Percentiles rank a stretch among this genome's conserved stretches.
Conservation (phyloP, 371 early-diverging fungal species). For the Quaeritorhiza haematococci region DNA sequence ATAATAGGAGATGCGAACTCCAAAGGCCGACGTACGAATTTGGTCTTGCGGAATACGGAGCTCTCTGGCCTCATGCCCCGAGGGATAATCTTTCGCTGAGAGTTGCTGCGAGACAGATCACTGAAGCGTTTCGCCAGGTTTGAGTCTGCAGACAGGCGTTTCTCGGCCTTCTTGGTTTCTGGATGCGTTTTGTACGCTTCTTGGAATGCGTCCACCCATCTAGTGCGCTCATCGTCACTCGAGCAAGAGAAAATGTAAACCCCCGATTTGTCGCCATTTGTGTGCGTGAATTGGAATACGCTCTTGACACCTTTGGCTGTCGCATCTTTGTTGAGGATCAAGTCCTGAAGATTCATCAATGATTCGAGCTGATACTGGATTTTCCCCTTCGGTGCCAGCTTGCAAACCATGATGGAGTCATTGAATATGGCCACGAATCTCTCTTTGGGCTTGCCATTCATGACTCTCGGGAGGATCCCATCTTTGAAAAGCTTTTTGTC, state of each 20-base stretch:
- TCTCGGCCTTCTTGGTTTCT: conserved; percentile 17
- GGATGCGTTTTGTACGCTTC: conserved; percentile 22
- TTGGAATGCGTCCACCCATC: conserved; percentile 26
- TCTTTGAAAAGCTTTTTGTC: conserved; percentile 39
- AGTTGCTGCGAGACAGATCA: too few relatives aligned
- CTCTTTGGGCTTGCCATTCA: conserved; percentile 34
- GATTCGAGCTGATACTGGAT: conserved; percentile 29
- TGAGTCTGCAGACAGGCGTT: background rate
- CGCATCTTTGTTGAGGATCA: conserved; percentile 21
- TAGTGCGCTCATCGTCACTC: conserved; percentile 19
- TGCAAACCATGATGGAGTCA: conserved; percentile 38
- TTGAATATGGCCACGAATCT: conserved; percentile 33
- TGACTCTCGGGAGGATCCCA: conserved; percentile 22
- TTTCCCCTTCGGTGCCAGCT: conserved; percentile 22
- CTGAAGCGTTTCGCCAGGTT: background rate
- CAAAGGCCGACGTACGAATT: too few relatives aligned
- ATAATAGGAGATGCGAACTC: too few relatives aligned
- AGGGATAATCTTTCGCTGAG: too few relatives aligned
- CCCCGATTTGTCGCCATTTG: too few relatives aligned
- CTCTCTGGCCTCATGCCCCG: too few relatives aligned
- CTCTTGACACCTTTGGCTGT: conserved; percentile 13
- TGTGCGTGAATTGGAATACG: too few relatives aligned
- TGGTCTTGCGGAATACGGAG: too few relatives aligned
- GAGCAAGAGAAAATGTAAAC: conserved; percentile 11
- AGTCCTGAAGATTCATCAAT: conserved; percentile 25